Evolutionary conservation across 2,329 filamentous ascomycete genomes (phyloP), one percentile per base, ranked within the genome.

Genomic region (Paecilomyces fulvus): DNA sequence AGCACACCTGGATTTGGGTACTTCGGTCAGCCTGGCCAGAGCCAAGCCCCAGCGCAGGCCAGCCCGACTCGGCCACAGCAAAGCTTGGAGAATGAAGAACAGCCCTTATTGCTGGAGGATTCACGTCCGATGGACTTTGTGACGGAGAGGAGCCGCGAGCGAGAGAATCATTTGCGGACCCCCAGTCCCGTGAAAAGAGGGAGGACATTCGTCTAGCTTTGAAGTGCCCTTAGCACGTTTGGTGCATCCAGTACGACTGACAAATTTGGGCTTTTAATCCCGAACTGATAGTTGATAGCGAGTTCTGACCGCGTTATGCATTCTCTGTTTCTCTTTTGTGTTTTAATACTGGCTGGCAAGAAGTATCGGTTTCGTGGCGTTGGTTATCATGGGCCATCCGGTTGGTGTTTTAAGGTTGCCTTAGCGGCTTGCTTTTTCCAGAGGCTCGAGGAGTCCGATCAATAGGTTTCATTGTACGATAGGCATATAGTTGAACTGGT

Each of bases 111-210:
- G 63, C 60, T 73, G 2, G 68, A 73, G 23, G 64, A 69, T 33
- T 63, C 65, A 2, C 63, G 63, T 11, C 59, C 60, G 2, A 66
- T 68, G 59, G 64, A 67, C 28, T 69, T 70, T 55, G 65, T 65
- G 51, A 69, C 61, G 1, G 69, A 66, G 43, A 67, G 67, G 46
- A 69, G 60, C 50, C 69, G 66, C 20, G 66, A 67, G 37, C 64
- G 67, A 3, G 65, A 67, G 48, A 60, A 60, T 10, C 67, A 71
- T 49, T 57, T 70, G 51, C 70, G 69, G n/a, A 72, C 69, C 1
- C 72, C 73, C 14, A 73, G 71, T 58, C 72, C 73, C 3, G 62
- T 64, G 1, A 73, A 73, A 58, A 63, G 69, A 12, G 55, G 56
- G 30, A 58, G 63, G 49, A 63, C 59, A 21, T 64, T 69, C 53